Evolutionary conservation across 192 early-diverging fungal genomes (phyloP).

Genomic region (Mortierella alpina): DNA sequence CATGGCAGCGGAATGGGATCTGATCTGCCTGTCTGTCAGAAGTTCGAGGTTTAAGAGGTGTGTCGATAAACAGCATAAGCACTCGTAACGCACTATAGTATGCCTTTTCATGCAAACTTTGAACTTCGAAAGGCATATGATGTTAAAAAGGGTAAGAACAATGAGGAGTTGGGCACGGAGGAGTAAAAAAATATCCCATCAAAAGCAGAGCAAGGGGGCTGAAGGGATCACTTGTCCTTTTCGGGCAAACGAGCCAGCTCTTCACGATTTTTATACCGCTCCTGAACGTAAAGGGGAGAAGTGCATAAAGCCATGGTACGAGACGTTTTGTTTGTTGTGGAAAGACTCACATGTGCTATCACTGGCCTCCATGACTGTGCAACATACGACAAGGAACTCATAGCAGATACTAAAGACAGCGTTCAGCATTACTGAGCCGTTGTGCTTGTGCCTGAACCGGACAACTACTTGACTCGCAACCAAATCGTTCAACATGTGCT

Average conservation of each 20-base stretch:
- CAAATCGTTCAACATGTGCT: slow-evolving; percentile 51
- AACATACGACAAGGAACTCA: slow-evolving; percentile 42
- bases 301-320: too few relatives aligned
- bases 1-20: slow-evolving; percentile 37
- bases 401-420: slow-evolving; percentile 38
- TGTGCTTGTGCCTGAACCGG: slow-evolving; percentile 47
- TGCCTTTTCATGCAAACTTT: too few relatives aligned
- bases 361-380: slow-evolving; percentile 13
- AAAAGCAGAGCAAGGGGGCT: too few relatives aligned
- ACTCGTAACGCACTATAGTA: background rate
- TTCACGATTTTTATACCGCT: too few relatives aligned
- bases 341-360: slow-evolving; percentile 23
- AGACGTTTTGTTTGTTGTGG: too few relatives aligned
- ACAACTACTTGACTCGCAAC: slow-evolving; percentile 41
- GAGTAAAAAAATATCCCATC: too few relatives aligned
- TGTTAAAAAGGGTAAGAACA: too few relatives aligned
- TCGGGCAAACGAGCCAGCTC: too few relatives aligned
- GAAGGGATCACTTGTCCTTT: too few relatives aligned
- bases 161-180: too few relatives aligned
- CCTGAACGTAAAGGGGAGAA: too few relatives aligned
- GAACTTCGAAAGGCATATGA: too few relatives aligned
- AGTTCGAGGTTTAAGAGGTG: background rate
- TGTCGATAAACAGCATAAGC: background rate
- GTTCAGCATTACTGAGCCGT: background rate
- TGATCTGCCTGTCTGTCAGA: slow-evolving; percentile 19